Conservation (phyloP, 441 rosid species). For the Populus tomentosa region DNA sequence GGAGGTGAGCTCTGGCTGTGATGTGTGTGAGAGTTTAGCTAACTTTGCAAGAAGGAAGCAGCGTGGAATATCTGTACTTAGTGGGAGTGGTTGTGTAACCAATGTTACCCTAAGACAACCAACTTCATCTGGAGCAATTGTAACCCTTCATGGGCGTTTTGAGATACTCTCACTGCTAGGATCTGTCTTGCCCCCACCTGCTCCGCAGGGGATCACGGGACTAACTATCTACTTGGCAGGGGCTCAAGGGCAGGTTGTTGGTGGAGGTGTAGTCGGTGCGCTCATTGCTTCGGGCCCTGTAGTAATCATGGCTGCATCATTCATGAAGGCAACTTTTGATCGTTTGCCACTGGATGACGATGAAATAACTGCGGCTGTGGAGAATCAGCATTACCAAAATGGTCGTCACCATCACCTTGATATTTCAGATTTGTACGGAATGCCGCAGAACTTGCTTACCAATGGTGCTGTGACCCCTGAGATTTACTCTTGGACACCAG, state of each 20-base stretch:
- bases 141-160: conserved; percentile 78
- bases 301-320: conserved; percentile 84
- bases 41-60: conserved; percentile 83
- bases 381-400: conserved; percentile 65
- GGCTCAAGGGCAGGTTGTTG: conserved; percentile 87
- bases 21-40: conserved; percentile 67
- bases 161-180: conserved; percentile 87
- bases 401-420: conserved; percentile 64
- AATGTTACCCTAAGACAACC: conserved; percentile 88
- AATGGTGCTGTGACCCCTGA: conserved; percentile 59
- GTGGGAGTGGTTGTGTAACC: conserved; percentile 82
- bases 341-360: conserved; percentile 84
- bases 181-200: conserved; percentile 86
- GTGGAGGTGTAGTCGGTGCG: conserved; percentile 85
- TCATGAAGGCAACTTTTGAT: conserved; percentile 87
- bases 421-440: conserved; percentile 53
- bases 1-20: conserved; percentile 81
- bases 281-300: conserved; percentile 85
- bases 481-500: conserved; percentile 61
- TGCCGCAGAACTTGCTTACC: conserved; percentile 73
- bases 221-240: conserved; percentile 80
- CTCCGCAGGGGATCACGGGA: conserved; percentile 88
- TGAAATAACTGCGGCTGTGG: conserved; percentile 48
- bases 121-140: conserved; percentile 67
- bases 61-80: conserved; percentile 78